phyloP scores from a whole-genome alignment of 495 filamentous ascomycete genomes.

The Neurospora sp. region DNA sequence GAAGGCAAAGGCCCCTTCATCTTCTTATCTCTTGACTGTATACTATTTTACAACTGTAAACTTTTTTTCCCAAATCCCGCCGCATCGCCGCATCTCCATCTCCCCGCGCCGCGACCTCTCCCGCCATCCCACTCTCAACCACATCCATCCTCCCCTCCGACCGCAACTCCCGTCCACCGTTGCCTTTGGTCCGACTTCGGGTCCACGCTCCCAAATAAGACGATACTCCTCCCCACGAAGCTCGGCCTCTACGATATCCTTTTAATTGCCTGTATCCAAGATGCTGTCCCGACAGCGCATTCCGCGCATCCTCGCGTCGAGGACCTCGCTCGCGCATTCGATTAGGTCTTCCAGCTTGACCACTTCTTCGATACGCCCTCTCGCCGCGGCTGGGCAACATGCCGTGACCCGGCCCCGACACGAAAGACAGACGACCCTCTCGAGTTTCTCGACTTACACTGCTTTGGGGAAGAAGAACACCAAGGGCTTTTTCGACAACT shows the following conservation, averaged over 20 bases:
- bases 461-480: conserved; percentile 32
- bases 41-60: neutral
- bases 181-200: neutral
- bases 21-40: neutral
- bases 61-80: neutral
- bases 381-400: conserved; percentile 6
- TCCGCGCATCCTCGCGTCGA: conserved; percentile 15
- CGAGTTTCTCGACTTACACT: conserved; percentile 30
- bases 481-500: conserved; percentile 31
- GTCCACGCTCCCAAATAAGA: neutral
- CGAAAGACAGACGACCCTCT: conserved; percentile 8
- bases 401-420: conserved; percentile 9
- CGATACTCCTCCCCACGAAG: neutral
- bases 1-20: neutral
- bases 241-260: neutral
- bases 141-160: neutral
- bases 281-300: conserved; percentile 27
- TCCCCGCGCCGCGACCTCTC: neutral
- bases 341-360: conserved; percentile 9
- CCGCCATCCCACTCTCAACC: neutral
- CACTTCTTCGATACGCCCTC: conserved; percentile 7
- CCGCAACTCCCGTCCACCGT: neutral
- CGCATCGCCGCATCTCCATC: neutral
- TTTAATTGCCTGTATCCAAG: conserved; percentile 1
- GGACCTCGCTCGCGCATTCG: conserved; percentile 4